A percentile compares a stretch with the other conserved stretches of the same genome.
Evolutionary conservation across 176 grass and related monocot species (phyloP).

Genomic region (Aegilops longissima): DNA sequence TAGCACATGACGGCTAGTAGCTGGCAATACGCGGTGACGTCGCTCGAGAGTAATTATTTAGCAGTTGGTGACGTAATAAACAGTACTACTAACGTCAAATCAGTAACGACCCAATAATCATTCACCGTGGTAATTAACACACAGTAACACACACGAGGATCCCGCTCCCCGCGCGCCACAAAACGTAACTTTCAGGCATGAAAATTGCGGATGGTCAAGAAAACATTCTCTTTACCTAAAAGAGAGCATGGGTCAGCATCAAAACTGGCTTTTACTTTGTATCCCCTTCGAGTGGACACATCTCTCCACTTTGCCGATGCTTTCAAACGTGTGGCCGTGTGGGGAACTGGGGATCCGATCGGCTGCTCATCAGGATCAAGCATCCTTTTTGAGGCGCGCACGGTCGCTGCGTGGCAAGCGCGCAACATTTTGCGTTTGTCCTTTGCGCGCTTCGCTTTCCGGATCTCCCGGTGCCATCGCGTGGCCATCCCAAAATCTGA

Average conservation of each 20-base stretch:
- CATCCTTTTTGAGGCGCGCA: neutral
- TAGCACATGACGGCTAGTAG: slow-evolving; percentile 12
- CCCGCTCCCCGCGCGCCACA: neutral
- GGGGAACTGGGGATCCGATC: neutral
- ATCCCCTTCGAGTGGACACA: neutral
- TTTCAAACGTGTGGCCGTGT: slow-evolving; percentile 31
- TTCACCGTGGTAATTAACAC: no score
- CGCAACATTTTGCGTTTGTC: slow-evolving; percentile 4
- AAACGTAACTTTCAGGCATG: neutral
- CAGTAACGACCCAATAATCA: neutral
- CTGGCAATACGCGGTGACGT: neutral
- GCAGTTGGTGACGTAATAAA: neutral
- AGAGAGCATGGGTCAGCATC: neutral
- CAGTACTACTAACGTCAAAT: neutral
- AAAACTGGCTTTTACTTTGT: neutral
- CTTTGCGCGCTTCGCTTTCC: neutral
- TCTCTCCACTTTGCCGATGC: neutral
- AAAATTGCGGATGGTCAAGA: neutral
- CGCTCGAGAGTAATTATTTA: neutral
- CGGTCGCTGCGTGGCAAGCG: neutral
- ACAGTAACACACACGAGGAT: neutral
- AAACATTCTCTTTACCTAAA: neutral
- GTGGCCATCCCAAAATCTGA: no score
- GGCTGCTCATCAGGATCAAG: neutral
- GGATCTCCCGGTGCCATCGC: neutral